Evolutionary conservation across 768 basidiomycete genomes (phyloP).

Genomic region (Lyophyllum shimeji): DNA sequence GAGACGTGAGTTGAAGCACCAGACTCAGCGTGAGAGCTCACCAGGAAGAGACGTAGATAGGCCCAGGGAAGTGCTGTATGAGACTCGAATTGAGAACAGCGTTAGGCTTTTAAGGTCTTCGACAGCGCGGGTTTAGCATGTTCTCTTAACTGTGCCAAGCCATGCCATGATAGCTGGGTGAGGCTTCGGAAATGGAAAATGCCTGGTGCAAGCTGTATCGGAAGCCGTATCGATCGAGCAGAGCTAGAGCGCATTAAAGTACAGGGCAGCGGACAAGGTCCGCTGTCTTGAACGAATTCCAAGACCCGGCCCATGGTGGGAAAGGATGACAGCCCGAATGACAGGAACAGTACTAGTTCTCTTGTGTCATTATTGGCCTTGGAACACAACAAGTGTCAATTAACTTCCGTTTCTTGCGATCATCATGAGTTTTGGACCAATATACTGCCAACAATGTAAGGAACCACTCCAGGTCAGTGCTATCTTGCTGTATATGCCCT

Average conservation of each 20-base stretch:
- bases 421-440: conserved; percentile 40
- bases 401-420: not conserved
- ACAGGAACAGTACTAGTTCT: not conserved
- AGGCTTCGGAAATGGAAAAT: conserved; percentile 2
- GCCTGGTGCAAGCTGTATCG: not conserved
- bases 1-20: not conserved
- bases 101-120: not conserved
- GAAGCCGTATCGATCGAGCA: not conserved
- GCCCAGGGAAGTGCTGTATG: not conserved
- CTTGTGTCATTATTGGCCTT: not conserved
- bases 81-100: not conserved
- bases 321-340: not conserved
- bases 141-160: not conserved
- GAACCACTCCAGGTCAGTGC: conserved; percentile 76
- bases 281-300: too few species aligned
- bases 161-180: not conserved
- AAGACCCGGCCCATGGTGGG: too few species aligned
- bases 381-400: not conserved
- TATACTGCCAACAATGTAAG: conserved; percentile 87
- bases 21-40: not conserved
- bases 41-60: not conserved
- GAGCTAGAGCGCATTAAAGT: not conserved
- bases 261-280: not conserved
- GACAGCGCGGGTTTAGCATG: not conserved
- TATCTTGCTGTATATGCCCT: not conserved